Evolutionary conservation across 2,329 filamentous ascomycete species (phyloP).

Genomic region (Aspergillus quadrilineatus): DNA sequence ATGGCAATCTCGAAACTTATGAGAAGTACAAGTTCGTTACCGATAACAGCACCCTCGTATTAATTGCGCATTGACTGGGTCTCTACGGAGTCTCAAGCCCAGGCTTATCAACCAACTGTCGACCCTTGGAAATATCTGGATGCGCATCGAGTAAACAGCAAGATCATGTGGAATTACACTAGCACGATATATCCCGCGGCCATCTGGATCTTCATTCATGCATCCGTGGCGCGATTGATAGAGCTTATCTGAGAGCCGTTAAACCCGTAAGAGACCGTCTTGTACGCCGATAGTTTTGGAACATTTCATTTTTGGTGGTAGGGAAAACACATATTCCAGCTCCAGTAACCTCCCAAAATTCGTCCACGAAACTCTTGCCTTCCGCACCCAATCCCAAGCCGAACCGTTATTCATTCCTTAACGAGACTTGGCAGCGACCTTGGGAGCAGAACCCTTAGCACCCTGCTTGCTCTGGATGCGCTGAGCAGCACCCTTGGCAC

Average conservation of each 20-base stretch:
- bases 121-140: background rate
- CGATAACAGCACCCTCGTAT: too few species aligned
- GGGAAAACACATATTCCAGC: constrained; percentile 29
- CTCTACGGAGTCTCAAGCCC: background rate
- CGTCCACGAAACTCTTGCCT: constrained; percentile 23
- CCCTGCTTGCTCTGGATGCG: constrained; percentile 96
- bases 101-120: background rate
- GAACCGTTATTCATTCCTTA: constrained; percentile 53
- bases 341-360: constrained; percentile 25
- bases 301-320: constrained; percentile 19
- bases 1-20: background rate
- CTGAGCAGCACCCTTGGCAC: constrained; percentile 72
- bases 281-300: constrained; percentile 26
- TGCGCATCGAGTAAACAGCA: background rate
- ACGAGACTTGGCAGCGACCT: constrained; percentile 83
- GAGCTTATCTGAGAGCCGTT: constrained; percentile 23
- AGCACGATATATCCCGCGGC: background rate
- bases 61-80: background rate
- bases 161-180: constrained; percentile 3
- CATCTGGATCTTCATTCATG: background rate
- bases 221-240: constrained; percentile 25
- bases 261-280: constrained; percentile 24
- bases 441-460: constrained; percentile 82
- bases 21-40: too few species aligned
- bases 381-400: constrained; percentile 31